Base-by-base conservation (phyloP, 495 filamentous ascomycete species). In the Mycothermus thermophilus region DNA sequence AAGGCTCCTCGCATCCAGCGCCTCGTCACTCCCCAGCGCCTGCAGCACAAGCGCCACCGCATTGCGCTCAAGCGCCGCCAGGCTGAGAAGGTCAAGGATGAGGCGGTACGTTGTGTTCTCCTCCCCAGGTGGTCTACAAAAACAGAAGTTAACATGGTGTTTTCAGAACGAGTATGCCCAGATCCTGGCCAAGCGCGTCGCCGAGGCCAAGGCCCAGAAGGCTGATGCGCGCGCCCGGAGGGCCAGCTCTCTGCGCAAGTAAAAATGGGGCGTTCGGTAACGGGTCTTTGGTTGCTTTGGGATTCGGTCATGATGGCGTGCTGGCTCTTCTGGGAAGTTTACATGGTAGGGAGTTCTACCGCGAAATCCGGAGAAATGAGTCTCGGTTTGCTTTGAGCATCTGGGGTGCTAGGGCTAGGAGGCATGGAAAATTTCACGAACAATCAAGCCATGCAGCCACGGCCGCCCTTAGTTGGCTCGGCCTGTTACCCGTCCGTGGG, bases 1-100 rank as follows among this genome's bases (percentile, higher is more conserved):
- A 97, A 97, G 78, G 90, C 90, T 56, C 88, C 90, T 57, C 83
- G 81, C 69, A 97, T 97, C 70, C 90, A 97, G 74, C 83, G 90
- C 59, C 82, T 97, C 52, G 83, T 97, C 53, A 97, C 90, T 63
- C 92, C 90, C 67, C 90, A 97, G 69, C 92, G 90, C 62, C 85
- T 97, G 51, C 90, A 97, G 73, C 90, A 88, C 79, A 96, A 96
- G 82, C 85, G 90, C 56, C 87, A 96, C 70, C 72, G 83, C 51
- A 72, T 88, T 51, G 88, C 90, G 52, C 77, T 97, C 64, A 97
- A 97, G 86, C 85, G 87, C 64, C 86, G 92, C 59, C 79, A 80
- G 58, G 65, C 85, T 51, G 92, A 95, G 72, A 75, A 83, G 62
- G 74, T 79, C 61, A 93, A 92, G 73, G 92, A 97, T 66, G 90